Evolutionary conservation across 805 yeast genomes (phyloP), one percentile per base, ranked within the genome.

Genomic region (Metschnikowia rubicola): DNA sequence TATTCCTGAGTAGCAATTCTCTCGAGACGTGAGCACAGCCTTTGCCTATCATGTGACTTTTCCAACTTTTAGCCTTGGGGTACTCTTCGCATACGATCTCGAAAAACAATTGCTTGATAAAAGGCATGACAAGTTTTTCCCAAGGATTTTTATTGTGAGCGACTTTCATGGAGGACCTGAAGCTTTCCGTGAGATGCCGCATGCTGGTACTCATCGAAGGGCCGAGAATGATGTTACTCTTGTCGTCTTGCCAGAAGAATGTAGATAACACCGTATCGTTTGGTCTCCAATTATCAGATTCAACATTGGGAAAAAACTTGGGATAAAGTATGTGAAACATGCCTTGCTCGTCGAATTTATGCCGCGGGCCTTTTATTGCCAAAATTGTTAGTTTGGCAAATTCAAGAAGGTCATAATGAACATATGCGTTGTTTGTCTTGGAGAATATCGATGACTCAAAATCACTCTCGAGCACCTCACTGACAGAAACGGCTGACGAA

Each of bases 251-350:
- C 10, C 39, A 30, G 50, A 59, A 57, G 17, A 65, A 47, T 34
- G 54, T 47, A 12, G 52, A 49, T 10, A 59, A 28, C 8, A 59
- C 49, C 29, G 58, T 50, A 10, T 51, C 52, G 30, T 57, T 51
- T 0, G 71, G 71, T 10, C 51, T 37, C 74, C 75, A 73, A 41
- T 70, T 71, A 48, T 70, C 75, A 0, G 70, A 63, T 43, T 70
- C 74, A 26, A 67, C 60, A 41, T 71, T 71, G 36, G 75, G 75
- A 41, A 66, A 72, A 55, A 69, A 70, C 42, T 70, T 70, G 11
- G 77, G 77, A 52, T 73, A 73, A 13, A 71, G 57, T 30, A 73
- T 71, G 45, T 73, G 77, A 36, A 71, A 58, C 64, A 70, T 64
- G 46, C 70, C 71, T 48, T 72, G 77, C 44, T 71, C 76, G 39